Percentiles rank a stretch among this genome's conserved stretches.
These are phyloP conservation scores for Nannochloris sp. DNA, from an alignment of 139 green algal species.

Conservation along the genomic window DNA sequence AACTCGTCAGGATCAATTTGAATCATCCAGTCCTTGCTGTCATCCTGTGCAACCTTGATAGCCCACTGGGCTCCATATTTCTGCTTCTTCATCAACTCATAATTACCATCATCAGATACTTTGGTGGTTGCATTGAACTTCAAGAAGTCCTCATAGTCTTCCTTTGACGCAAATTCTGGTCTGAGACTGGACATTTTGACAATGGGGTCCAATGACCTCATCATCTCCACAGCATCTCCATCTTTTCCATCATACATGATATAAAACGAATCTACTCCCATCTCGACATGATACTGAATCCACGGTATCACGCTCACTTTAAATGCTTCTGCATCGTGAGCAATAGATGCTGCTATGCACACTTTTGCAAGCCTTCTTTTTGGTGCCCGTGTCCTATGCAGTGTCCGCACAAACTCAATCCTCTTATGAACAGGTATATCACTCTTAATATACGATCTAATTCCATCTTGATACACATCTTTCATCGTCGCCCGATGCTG, in stretches of 20 bases:
- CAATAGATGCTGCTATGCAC: constrained; percentile 27
- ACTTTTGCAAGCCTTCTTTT: not conserved
- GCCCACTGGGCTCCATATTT: constrained; percentile 22
- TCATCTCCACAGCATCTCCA: constrained; percentile 15
- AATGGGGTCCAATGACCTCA: constrained; percentile 14
- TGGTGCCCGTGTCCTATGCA: not conserved
- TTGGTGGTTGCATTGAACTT: not conserved
- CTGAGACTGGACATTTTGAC: constrained; percentile 23
- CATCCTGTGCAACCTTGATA: constrained; percentile 17
- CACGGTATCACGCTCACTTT: constrained; percentile 41
- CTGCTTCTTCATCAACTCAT: constrained; percentile 51
- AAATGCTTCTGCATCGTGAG: constrained; percentile 32
- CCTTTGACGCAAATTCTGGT: constrained; percentile 13
- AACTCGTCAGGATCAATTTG: constrained; percentile 53
- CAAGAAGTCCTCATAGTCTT: constrained; percentile 11
- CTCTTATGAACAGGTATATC: not conserved
- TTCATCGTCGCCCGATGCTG: constrained; percentile 17
- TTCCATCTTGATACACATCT: constrained; percentile 8
- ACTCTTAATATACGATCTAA: constrained; percentile 14
- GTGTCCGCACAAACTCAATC: constrained; percentile 25
- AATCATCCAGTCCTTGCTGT: constrained; percentile 37
- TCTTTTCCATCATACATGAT: constrained; percentile 47
- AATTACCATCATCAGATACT: constrained; percentile 31
- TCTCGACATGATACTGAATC: constrained; percentile 41
- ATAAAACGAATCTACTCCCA: constrained; percentile 38